These are phyloP conservation scores for Candida hungchunana DNA, from an alignment of 805 yeast species.

Conservation along the genomic window DNA sequence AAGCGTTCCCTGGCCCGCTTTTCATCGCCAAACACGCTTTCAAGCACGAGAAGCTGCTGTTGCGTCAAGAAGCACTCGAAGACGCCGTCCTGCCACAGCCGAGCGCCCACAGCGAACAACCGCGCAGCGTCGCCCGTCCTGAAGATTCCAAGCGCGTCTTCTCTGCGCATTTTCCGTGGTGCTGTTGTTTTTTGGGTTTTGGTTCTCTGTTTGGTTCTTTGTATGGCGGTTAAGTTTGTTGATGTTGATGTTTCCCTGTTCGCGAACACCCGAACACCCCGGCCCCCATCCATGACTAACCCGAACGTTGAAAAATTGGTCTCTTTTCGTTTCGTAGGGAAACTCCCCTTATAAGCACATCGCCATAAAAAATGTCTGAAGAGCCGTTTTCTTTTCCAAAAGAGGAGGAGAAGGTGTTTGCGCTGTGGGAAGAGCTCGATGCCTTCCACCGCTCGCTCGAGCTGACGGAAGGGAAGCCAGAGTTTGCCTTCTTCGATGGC, in stretches of 20 bases:
- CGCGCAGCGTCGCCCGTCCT: conserved; percentile 25
- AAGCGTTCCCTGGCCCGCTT: conserved; percentile 30
- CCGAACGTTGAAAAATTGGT: too few species aligned
- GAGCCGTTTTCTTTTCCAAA: conserved; percentile 68
- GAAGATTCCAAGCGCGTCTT: conserved; percentile 22
- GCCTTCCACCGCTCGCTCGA: conserved; percentile 90
- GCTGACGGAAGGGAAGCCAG: conserved; percentile 79
- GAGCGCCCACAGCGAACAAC: conserved; percentile 22
- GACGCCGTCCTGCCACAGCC: conserved; percentile 30
- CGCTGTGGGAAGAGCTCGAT: conserved; percentile 83
- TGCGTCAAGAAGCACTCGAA: conserved; percentile 49
- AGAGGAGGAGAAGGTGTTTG: conserved; percentile 82
- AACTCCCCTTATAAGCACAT: too few species aligned
- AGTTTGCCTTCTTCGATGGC: conserved; percentile 94
- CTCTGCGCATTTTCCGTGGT: conserved; percentile 1
- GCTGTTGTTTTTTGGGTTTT: not conserved
- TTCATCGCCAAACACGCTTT: conserved; percentile 35
- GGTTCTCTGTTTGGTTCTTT: not conserved
- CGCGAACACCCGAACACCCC: too few species aligned
- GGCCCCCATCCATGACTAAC: too few species aligned
- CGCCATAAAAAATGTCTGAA: conserved; percentile 38
- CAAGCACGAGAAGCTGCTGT: conserved; percentile 51
- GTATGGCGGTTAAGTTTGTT: not conserved
- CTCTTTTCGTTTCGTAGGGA: too few species aligned
- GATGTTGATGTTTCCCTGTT: too few species aligned